A percentile compares a stretch with the other conserved stretches of the same genome.
These are phyloP conservation scores for Trichoderma lentiforme DNA, from an alignment of 2,329 filamentous ascomycete species.

Conservation along the genomic window DNA sequence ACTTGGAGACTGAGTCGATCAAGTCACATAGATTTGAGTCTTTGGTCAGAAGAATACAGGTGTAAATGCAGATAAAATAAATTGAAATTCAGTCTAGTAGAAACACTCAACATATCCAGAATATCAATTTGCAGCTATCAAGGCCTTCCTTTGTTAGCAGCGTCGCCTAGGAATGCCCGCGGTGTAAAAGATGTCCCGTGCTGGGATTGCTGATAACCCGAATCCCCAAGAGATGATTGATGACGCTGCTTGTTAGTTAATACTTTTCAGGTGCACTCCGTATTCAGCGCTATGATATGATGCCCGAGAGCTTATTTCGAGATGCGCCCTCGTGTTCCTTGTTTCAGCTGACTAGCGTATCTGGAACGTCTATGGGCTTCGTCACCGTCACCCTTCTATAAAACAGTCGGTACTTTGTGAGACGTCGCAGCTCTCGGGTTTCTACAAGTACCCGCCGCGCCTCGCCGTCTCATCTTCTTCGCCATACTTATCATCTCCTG, in stretches of 20 bases:
- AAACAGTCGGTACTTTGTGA: not conserved
- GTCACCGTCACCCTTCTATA: not conserved
- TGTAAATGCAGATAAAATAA: not conserved
- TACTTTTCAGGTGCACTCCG: not conserved
- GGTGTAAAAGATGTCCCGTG: constrained; percentile 4
- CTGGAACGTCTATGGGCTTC: not conserved
- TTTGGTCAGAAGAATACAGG: not conserved
- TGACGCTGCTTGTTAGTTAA: not conserved
- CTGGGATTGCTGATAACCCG: not conserved
- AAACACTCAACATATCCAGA: too few relatives aligned
- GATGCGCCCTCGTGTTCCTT: not conserved
- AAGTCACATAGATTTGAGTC: not conserved
- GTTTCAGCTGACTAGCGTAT: constrained; percentile 5
- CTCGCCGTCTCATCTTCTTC: not conserved
- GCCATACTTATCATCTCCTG: not conserved
- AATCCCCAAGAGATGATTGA: not conserved
- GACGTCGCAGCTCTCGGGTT: not conserved
- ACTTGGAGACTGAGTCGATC: not conserved
- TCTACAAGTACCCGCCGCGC: not conserved
- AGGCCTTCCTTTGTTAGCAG: not conserved
- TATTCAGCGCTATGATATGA: not conserved
- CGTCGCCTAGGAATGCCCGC: not conserved
- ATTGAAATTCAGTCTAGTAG: too few relatives aligned
- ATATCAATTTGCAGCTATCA: too few relatives aligned
- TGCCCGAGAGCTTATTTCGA: not conserved